Evolutionary conservation across 2,329 filamentous ascomycete genomes (phyloP).

Genomic region (Triangularia setosa): DNA sequence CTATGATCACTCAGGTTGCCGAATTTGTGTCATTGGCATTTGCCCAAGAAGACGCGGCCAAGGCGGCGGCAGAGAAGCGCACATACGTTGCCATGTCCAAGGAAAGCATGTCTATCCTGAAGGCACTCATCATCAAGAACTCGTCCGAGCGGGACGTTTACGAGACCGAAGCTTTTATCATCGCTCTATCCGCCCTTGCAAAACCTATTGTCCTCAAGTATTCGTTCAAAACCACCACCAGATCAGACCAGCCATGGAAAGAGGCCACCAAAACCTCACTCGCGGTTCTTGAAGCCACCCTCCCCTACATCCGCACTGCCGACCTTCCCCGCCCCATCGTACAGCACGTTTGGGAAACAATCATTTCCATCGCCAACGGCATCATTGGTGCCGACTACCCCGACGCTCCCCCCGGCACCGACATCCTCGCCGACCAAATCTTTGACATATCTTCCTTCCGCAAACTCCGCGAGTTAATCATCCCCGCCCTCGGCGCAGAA

Average conservation of each 20-base stretch:
- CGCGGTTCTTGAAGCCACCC: slow-evolving; percentile 61
- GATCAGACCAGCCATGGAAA: slow-evolving; percentile 70
- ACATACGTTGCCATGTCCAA: slow-evolving; percentile 91
- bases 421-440: slow-evolving; percentile 64
- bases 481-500: slow-evolving; percentile 65
- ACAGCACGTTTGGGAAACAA: slow-evolving; percentile 64
- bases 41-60: slow-evolving; percentile 33
- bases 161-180: slow-evolving; percentile 60
- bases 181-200: slow-evolving; percentile 63
- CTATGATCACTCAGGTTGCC: slow-evolving; percentile 65
- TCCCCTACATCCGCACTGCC: slow-evolving; percentile 55
- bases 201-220: slow-evolving; percentile 78
- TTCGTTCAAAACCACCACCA: slow-evolving; percentile 67
- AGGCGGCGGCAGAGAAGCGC: slow-evolving; percentile 49
- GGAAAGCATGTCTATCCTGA: slow-evolving; percentile 67
- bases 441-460: slow-evolving; percentile 78
- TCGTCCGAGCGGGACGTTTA: slow-evolving; percentile 65
- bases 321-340: slow-evolving; percentile 43
- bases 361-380: slow-evolving; percentile 63
- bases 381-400: slow-evolving; percentile 63
- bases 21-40: slow-evolving; percentile 71
- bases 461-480: slow-evolving; percentile 66
- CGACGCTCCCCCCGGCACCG: slow-evolving; percentile 40
- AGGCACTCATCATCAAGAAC: slow-evolving; percentile 56
- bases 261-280: slow-evolving; percentile 70